These are phyloP conservation scores for Trichocomaceae sp. DNA, from an alignment of 2,329 filamentous ascomycete genomes.

Conservation along the genomic window DNA sequence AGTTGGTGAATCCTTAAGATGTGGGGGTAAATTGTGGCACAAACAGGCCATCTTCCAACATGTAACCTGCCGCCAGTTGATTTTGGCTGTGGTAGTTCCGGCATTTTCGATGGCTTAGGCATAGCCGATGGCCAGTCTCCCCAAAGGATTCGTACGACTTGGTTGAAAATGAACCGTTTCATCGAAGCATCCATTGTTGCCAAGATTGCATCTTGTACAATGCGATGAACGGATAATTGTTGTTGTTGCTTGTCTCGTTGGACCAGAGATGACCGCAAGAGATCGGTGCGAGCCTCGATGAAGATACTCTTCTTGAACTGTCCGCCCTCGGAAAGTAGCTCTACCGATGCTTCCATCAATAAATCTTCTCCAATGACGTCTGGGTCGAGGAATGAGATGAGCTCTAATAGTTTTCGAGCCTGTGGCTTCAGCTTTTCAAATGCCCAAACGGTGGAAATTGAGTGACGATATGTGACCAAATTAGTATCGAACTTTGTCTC, in stretches of 20 bases:
- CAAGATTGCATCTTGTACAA: slow-evolving; percentile 6
- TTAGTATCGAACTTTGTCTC: not conserved
- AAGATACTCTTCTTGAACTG: not conserved
- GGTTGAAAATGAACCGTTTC: slow-evolving; percentile 14
- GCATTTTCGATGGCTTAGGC: slow-evolving; percentile 17
- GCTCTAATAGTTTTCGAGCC: not conserved
- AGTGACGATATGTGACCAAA: not conserved
- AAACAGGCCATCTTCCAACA: slow-evolving; percentile 20
- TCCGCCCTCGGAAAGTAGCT: not conserved
- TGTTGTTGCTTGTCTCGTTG: not conserved
- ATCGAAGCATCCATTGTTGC: slow-evolving; percentile 12
- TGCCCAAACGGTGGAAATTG: slow-evolving; percentile 4
- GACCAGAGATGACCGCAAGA: not conserved
- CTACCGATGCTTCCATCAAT: not conserved
- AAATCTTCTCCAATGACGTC: slow-evolving; percentile 1
- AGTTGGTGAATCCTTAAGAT: slow-evolving; percentile 20
- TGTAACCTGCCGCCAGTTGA: slow-evolving; percentile 15
- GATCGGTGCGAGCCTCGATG: slow-evolving; percentile 1
- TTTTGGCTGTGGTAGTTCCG: slow-evolving; percentile 14
- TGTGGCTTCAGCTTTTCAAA: not conserved
- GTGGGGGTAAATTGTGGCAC: slow-evolving; percentile 22
- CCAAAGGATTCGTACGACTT: slow-evolving; percentile 16
- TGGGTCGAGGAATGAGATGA: not conserved
- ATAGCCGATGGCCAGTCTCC: slow-evolving; percentile 19
- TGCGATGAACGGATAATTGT: not conserved